Conservation (phyloP, 139 green algal genomes). For the Closterium sp. region DNA sequence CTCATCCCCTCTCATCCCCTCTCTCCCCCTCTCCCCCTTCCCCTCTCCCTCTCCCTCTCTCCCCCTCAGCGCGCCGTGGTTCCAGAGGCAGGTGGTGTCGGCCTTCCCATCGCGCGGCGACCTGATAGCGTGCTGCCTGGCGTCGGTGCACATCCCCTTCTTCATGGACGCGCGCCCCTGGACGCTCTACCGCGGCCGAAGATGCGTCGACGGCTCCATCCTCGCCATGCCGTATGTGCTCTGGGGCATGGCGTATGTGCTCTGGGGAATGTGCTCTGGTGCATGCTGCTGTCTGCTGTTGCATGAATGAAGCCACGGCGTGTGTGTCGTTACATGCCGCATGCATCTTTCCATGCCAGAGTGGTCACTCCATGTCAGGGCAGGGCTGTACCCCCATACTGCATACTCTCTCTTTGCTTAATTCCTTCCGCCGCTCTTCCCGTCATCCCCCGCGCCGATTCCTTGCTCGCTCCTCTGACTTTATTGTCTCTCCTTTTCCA, state of each 20-base stretch:
- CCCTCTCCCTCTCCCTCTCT: no score
- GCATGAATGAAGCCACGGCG: background rate
- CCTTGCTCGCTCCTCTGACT: background rate
- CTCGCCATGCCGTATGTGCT: slow-evolving; percentile 23
- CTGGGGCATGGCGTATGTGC: slow-evolving; percentile 6
- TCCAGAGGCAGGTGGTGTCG: slow-evolving; percentile 37
- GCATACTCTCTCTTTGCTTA: background rate
- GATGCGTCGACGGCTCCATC: slow-evolving; percentile 63
- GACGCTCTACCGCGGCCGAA: slow-evolving; percentile 45
- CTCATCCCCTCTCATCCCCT: background rate
- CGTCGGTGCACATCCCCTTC: slow-evolving; percentile 67
- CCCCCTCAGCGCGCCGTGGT: background rate
- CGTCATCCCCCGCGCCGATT: background rate
- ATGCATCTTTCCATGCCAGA: background rate
- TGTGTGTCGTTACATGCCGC: background rate
- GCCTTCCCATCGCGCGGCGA: slow-evolving; percentile 60
- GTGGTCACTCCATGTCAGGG: no score
- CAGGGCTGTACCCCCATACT: no score
- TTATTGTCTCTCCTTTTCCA: background rate
- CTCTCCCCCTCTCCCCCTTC: background rate
- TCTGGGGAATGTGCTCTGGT: background rate
- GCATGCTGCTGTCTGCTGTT: background rate
- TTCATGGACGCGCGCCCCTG: slow-evolving; percentile 64
- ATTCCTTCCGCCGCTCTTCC: no score
- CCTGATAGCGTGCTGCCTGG: slow-evolving; percentile 65